Conservation (phyloP, 164 flowering plant genomes). For the Magnolia sinica region DNA sequence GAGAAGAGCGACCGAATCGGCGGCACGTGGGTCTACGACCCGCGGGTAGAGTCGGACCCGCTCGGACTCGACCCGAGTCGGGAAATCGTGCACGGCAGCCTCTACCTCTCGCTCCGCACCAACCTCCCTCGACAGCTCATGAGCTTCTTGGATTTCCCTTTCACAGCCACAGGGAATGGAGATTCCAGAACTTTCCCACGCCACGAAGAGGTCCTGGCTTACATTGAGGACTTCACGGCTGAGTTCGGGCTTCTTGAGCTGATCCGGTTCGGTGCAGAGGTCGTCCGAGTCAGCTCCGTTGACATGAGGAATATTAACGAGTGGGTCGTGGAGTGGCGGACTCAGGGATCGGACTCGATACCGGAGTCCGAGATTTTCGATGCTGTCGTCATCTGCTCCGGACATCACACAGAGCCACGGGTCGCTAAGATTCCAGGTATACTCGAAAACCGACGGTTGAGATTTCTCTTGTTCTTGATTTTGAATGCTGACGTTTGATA, state of each 20-base stretch:
- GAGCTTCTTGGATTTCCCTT: slow-evolving; percentile 73
- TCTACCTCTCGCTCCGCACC: slow-evolving; percentile 76
- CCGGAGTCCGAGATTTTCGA: slow-evolving; percentile 35
- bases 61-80: slow-evolving; percentile 62
- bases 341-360: slow-evolving; percentile 1
- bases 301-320: slow-evolving; percentile 35
- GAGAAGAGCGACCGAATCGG: slow-evolving; percentile 50
- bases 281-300: slow-evolving; percentile 34
- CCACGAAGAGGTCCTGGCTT: slow-evolving; percentile 63
- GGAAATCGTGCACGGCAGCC: slow-evolving; percentile 51
- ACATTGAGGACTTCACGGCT: slow-evolving; percentile 46
- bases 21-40: slow-evolving; percentile 75
- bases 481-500: background rate
- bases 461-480: background rate
- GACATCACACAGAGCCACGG: slow-evolving; percentile 53
- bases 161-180: slow-evolving; percentile 25
- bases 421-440: slow-evolving; percentile 54
- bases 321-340: slow-evolving; percentile 47
- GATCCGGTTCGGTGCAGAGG: slow-evolving; percentile 63
- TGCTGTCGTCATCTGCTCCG: slow-evolving; percentile 54
- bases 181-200: slow-evolving; percentile 69
- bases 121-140: slow-evolving; percentile 74
- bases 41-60: slow-evolving; percentile 55
- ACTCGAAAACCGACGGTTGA: background rate
- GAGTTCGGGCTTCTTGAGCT: slow-evolving; percentile 49